These are phyloP conservation scores for Kwoniella pini DNA, from an alignment of 768 basidiomycete genomes.

Conservation along the genomic window DNA sequence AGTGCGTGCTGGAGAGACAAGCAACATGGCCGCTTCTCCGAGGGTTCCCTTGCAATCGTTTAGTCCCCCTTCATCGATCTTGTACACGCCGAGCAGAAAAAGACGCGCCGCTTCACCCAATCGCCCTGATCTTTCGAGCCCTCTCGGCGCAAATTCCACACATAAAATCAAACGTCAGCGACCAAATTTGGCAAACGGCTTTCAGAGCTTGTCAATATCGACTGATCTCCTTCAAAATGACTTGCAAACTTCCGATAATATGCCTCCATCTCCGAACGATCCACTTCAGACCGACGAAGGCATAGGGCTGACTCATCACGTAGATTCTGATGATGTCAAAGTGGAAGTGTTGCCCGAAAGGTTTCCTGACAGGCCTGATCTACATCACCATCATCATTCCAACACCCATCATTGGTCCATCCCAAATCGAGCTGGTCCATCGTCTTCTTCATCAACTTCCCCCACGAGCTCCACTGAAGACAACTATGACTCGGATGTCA, in stretches of 20 bases:
- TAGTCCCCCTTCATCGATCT: neutral
- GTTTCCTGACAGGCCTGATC: neutral
- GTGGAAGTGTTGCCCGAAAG: constrained; percentile 19
- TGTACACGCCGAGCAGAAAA: no score
- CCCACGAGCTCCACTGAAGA: constrained; percentile 16
- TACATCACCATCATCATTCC: constrained; percentile 17
- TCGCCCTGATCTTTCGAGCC: neutral
- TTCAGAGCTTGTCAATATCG: constrained; percentile 32
- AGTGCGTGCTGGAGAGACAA: no score
- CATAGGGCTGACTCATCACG: neutral
- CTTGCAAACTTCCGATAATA: neutral
- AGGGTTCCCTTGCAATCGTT: constrained; percentile 2
- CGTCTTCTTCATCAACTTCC: constrained; percentile 21
- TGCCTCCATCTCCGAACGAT: neutral
- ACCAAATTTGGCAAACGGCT: constrained; percentile 41
- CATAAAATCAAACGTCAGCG: constrained; percentile 35
- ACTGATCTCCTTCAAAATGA: neutral
- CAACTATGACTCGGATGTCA: constrained; percentile 21
- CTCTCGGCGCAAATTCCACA: neutral
- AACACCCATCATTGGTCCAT: constrained; percentile 20
- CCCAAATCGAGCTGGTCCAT: constrained; percentile 18
- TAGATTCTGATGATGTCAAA: constrained; percentile 1
- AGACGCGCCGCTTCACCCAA: neutral
- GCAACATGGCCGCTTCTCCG: constrained; percentile 25
- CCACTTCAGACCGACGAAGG: constrained; percentile 16